Evolutionary conservation across 2,329 filamentous ascomycete genomes (phyloP), one percentile per base, ranked within the genome.

Genomic region (Xylaria sp.): DNA sequence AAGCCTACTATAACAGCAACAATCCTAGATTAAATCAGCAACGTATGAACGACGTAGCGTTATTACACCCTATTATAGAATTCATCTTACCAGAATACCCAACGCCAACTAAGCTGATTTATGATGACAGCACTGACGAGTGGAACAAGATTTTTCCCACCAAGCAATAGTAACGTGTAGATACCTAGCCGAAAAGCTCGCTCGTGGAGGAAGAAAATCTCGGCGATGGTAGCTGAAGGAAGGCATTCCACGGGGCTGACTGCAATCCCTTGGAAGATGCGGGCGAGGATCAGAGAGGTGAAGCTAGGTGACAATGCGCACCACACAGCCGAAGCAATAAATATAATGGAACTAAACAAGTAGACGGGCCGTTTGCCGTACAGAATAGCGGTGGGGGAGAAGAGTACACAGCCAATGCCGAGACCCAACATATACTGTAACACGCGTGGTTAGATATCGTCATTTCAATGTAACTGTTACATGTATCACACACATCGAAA

Each of bases 171-270:
- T 21, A 98, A 81, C 0, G 94, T 98, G 77, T 98, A 98, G 27
- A 98, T 94, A 9, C 96, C 96, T 53, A 98, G 89, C 4, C 95
- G 91, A 42, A 68, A 98, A 0, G 95, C 95, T 69, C 95, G 87
- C 81, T 98, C 95, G 75, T 98, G 95, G 21, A 98, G 84, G 77
- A 97, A 98, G 83, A 94, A 98, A 68, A 98, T 98, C 79, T 98
- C 95, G 3, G 94, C 94, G 75, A 98, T 95, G 0, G 94, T 97
- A 17, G 95, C 94, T 4, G 93, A 97, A 0, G 95, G 95, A 34
- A 98, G 85, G 76, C 94, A 97, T 79, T 98, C 95, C 8, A 97
- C 93, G 0, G 94, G 93, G 72, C 93, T 96, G 57, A 98, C 90
- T 0, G 94, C 91, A 9, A 98, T 84, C 3, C 95, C 96, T 79